Base-by-base conservation (phyloP, 2,329 filamentous ascomycete genomes). In the Hymenoscyphus occultus region DNA sequence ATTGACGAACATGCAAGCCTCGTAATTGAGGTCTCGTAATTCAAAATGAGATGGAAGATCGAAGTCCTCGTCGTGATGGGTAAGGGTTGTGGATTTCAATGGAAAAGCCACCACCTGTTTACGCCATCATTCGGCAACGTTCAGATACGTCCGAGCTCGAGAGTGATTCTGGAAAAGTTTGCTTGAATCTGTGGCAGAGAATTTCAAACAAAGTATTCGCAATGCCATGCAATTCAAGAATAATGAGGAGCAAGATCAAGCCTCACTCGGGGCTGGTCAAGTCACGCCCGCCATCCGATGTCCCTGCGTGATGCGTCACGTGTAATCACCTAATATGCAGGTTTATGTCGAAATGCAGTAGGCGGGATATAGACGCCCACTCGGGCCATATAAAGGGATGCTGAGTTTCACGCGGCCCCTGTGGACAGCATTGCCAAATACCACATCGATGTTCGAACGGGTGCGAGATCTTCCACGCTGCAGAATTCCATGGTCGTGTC, bases 301-400 rank as follows among this genome's bases (percentile, higher is more conserved):
- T 7, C 39, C n/a, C 48, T 39, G 40, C 13, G 60, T 32, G 28
- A 12, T 7, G 19, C 13, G 39, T 64, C 62, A 64, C 62, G 62
- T 64, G 62, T 42, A 28, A 64, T 64, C 45, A 39, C 48, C 39
- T 19, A 45, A 64, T 64, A 56, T 60, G 58, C 57, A 42, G 22
- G 9, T 42, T 22, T 14, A 64, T 64, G 60, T 48, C 62, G 62
- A 57, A 56, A 35, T 19, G 58, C 60, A 62, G 54, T 14, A 19
- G 51, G 54, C 61, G 31, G 19, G 61, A n/a, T 10, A 51, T 58
- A 10, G 16, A 56, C 39, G 22, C 42, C 62, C 57, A 57, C 58
- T 59, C 22, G 42, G 62, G 57, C 28, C 35, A 28, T 28, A 59
- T 39, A 48, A 63, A 56, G 39, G 35, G 40, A 59, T 42, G 40